Percentiles rank a stretch among this genome's conserved stretches.
Conservation (phyloP, 2,329 filamentous ascomycete species). For the Biscogniauxia mediterranea region DNA sequence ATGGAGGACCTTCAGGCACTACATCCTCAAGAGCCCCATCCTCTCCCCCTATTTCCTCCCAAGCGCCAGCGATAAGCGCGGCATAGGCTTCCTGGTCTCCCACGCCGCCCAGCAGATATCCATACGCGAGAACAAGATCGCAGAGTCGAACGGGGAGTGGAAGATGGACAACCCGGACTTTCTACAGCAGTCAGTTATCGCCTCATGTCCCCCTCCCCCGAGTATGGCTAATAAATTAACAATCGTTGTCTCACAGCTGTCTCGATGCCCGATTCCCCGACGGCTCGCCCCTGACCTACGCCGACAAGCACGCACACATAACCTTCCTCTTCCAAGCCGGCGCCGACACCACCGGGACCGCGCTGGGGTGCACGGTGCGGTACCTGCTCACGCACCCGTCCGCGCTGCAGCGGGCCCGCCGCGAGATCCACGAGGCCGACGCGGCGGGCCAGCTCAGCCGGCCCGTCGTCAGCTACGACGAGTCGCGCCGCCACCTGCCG, state of each 20-base stretch:
- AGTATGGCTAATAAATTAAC: neutral
- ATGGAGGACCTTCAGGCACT: slow-evolving; percentile 33
- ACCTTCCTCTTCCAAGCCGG: slow-evolving; percentile 14
- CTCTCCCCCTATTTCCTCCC: slow-evolving; percentile 31
- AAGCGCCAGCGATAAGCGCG: slow-evolving; percentile 25
- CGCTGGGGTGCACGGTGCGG: slow-evolving; percentile 5
- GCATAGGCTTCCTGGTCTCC: slow-evolving; percentile 38
- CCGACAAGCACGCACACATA: slow-evolving; percentile 30
- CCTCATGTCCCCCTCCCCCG: neutral
- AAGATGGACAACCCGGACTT: slow-evolving; percentile 30
- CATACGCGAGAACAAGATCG: slow-evolving; percentile 24
- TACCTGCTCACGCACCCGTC: slow-evolving; percentile 7
- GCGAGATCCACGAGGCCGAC: slow-evolving; percentile 5
- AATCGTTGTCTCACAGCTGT: neutral
- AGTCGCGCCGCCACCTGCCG: slow-evolving; percentile 14
- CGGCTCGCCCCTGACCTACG: slow-evolving; percentile 25
- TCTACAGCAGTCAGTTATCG: slow-evolving; percentile 30
- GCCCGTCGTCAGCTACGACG: slow-evolving; percentile 14
- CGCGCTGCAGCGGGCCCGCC: neutral
- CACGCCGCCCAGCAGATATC: slow-evolving; percentile 35
- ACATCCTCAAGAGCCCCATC: slow-evolving; percentile 26
- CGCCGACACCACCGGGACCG: slow-evolving; percentile 13
- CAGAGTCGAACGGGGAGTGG: slow-evolving; percentile 4
- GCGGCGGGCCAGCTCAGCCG: slow-evolving; percentile 6
- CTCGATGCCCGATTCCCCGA: slow-evolving; percentile 33